Base-by-base conservation (phyloP, 2,329 filamentous ascomycete species). In the Pseudogymnoascus sp. region DNA sequence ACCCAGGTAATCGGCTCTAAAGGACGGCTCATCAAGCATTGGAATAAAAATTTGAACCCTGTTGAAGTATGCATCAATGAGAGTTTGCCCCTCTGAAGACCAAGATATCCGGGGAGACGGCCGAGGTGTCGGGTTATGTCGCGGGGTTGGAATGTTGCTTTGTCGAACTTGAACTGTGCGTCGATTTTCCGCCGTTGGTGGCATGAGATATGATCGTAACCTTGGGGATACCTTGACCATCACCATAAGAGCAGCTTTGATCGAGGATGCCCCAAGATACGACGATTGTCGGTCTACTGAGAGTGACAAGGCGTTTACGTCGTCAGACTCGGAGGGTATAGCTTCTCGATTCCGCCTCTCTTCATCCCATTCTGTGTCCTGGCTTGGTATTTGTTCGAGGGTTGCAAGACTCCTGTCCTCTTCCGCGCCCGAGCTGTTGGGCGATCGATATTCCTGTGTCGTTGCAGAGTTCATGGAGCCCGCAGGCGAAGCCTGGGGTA, bases 11-110 rank as follows among this genome's bases (percentile, higher is more conserved):
- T 84, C 83, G 8, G 84, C 83, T 64, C 86, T 83, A 71, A 91
- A 90, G 8, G 82, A 79, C 16, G 82, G 81, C 71, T 91, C 88
- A 66, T 92, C 87, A 2, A 92, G 78, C 79, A 91, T 85, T 0
- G 88, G 88, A 3, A 87, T 81, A 66, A 90, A 87, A 1, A 86
- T 82, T 64, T 91, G 88, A 22, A 89, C 82, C 33, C 86, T 81
- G 66, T 86, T 86, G 71, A 91, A 91, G 71, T 90, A 91, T n/a
- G 86, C 86, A 66, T 90, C 85, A 39, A 90, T 84, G 8, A 90
- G 76, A 5, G 83, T 83, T 70, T 88, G 84, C 14, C 86, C 86
- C 67, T 88, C 86, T 70, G 81, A 83, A 14, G 82, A 81, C 78
- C 84, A 82, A 37, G 82, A 73, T 25, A 85, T 77, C 54, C 70